Conservation (phyloP, 768 basidiomycete species). For the Naematelia aurantialba region DNA sequence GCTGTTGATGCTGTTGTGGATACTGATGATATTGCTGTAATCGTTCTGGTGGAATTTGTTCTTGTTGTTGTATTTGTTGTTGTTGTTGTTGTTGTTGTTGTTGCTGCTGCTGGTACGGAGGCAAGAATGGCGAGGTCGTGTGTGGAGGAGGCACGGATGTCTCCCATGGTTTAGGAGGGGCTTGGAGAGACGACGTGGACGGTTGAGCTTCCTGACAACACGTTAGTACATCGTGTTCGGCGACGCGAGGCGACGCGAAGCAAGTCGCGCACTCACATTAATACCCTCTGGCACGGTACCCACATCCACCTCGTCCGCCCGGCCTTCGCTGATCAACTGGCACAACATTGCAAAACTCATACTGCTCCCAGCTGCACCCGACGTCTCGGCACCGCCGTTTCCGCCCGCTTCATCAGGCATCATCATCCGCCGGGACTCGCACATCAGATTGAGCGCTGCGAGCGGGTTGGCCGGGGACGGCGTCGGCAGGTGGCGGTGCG, state of each 20-base stretch:
- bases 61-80: neutral
- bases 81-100: neutral
- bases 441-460: constrained; percentile 11
- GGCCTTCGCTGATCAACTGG: constrained; percentile 26
- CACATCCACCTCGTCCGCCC: constrained; percentile 23
- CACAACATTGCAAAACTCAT: constrained; percentile 30
- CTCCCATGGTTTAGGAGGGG: constrained; percentile 8
- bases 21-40: neutral
- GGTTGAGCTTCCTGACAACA: constrained; percentile 5
- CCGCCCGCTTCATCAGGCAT: neutral
- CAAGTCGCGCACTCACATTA: constrained; percentile 24
- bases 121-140: neutral
- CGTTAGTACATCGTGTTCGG: neutral
- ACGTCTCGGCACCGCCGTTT: neutral
- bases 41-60: neutral
- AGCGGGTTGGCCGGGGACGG: constrained; percentile 3
- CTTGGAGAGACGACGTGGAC: neutral
- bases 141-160: neutral
- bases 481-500: neutral
- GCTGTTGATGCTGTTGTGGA: neutral
- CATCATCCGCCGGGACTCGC: constrained; percentile 31
- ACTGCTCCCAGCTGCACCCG: constrained; percentile 8
- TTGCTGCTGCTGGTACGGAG: neutral
- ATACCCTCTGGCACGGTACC: constrained; percentile 24
- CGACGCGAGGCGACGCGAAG: neutral